Conservation (phyloP, 2,329 filamentous ascomycete species). For the Arthrobotrys sphaeroides region DNA sequence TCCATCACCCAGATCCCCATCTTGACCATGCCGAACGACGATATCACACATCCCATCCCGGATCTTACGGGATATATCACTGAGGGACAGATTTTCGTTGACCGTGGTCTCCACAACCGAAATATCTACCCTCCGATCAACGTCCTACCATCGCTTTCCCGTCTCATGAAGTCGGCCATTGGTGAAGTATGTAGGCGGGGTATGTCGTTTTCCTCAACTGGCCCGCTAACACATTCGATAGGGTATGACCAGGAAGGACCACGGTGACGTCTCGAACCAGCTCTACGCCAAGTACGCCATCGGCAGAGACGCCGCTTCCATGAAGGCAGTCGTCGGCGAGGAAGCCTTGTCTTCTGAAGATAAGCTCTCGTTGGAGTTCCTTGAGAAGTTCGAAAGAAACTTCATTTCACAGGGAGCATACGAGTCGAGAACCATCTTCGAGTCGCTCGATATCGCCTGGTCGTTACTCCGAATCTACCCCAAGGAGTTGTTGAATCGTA, state of each 20-base stretch:
- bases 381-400: conserved; percentile 96
- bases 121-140: conserved; percentile 99
- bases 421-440: conserved; percentile 88
- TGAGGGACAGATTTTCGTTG: conserved; percentile 97
- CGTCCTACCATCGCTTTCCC: conserved; percentile 94
- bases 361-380: conserved; percentile 95
- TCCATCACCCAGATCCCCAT: conserved; percentile 99
- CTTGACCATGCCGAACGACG: conserved; percentile 99
- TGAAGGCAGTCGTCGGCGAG: conserved; percentile 99
- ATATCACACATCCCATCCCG: conserved; percentile 98
- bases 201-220: conserved; percentile 49
- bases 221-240: conserved; percentile 13
- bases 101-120: conserved; percentile 92
- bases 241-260: conserved; percentile 93
- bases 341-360: conserved; percentile 95
- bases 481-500: conserved; percentile 94
- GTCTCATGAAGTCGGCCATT: conserved; percentile 99
- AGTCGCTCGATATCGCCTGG: conserved; percentile 96
- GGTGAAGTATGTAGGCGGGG: conserved; percentile 68
- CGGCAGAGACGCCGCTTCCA: conserved; percentile 94
- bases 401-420: conserved; percentile 94
- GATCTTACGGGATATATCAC: conserved; percentile 99
- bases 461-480: conserved; percentile 95
- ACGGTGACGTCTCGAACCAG: conserved; percentile 98
- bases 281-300: conserved; percentile 99